phyloP scores from a whole-genome alignment of 202 grass and related monocot genomes.

The Alloteropsis angusta region DNA sequence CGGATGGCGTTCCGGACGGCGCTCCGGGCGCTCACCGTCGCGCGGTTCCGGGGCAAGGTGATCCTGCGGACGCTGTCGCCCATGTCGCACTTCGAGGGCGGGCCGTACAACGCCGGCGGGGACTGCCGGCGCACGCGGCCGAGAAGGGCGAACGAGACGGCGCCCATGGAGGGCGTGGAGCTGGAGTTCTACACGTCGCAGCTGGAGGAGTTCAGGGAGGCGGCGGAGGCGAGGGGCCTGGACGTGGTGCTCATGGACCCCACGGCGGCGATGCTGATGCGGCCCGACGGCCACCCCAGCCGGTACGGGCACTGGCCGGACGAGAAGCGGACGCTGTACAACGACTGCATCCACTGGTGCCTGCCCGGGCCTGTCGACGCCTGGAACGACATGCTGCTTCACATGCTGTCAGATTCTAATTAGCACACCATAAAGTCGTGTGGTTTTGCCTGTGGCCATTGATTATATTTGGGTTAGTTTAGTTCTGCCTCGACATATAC shows the following conservation, averaged over 20 bases:
- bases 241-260: constrained; percentile 44
- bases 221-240: constrained; percentile 14
- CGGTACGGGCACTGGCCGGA: constrained; percentile 44
- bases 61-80: constrained; percentile 60
- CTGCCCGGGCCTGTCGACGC: constrained; percentile 53
- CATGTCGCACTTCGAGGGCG: constrained; percentile 73
- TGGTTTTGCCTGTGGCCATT: neutral
- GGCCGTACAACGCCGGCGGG: constrained; percentile 45
- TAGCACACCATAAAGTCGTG: neutral
- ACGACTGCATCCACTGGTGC: constrained; percentile 80
- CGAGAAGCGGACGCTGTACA: constrained; percentile 38
- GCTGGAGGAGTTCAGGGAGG: constrained; percentile 62
- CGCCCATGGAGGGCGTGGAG: constrained; percentile 15
- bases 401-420: constrained; percentile 34
- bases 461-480: neutral
- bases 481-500: neutral
- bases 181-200: constrained; percentile 48
- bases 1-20: constrained; percentile 48
- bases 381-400: constrained; percentile 55
- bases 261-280: constrained; percentile 41
- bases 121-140: constrained; percentile 46
- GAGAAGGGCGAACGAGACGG: constrained; percentile 35
- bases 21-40: constrained; percentile 20
- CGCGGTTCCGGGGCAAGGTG: constrained; percentile 28
- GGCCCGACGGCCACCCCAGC: constrained; percentile 68